Conservation (phyloP, 2,329 filamentous ascomycete species). For the Graphiopsis chlorocephala region DNA sequence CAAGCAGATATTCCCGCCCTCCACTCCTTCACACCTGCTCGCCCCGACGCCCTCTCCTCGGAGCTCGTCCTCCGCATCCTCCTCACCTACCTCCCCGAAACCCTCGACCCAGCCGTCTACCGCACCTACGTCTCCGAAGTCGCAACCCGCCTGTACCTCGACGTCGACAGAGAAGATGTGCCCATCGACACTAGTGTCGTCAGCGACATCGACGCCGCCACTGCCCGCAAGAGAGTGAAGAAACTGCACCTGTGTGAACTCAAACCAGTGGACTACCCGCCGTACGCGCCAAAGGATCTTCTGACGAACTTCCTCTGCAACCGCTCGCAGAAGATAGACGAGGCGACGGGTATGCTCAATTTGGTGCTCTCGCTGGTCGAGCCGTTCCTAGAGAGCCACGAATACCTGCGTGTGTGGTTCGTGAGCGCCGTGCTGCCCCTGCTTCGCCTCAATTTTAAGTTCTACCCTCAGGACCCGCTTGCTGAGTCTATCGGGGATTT, state of each 20-base stretch:
- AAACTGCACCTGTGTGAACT: constrained; percentile 64
- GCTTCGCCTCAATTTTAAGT: constrained; percentile 66
- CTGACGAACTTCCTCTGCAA: constrained; percentile 65
- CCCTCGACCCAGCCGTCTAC: constrained; percentile 61
- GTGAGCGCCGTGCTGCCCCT: constrained; percentile 68
- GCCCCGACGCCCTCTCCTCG: constrained; percentile 58
- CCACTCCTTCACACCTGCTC: constrained; percentile 56
- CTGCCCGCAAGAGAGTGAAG: constrained; percentile 62
- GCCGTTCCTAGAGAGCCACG: constrained; percentile 64
- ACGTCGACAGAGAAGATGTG: constrained; percentile 40
- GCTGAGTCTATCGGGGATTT: constrained; percentile 65
- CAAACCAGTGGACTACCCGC: constrained; percentile 47
- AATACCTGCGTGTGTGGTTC: constrained; percentile 65
- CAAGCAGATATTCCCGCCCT: constrained; percentile 64
- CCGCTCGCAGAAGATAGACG: constrained; percentile 66
- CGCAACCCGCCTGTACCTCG: constrained; percentile 46
- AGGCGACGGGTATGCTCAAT: constrained; percentile 68
- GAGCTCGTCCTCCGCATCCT: constrained; percentile 70
- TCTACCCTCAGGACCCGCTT: constrained; percentile 56
- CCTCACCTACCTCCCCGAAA: constrained; percentile 75
- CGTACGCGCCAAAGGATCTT: constrained; percentile 52
- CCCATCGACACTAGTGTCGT: constrained; percentile 57
- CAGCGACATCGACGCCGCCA: constrained; percentile 57
- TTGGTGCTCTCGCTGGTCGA: constrained; percentile 64
- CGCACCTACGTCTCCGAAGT: constrained; percentile 60